Conservation (phyloP, 2,329 filamentous ascomycete genomes). For the Pyricularia pennisetigena region DNA sequence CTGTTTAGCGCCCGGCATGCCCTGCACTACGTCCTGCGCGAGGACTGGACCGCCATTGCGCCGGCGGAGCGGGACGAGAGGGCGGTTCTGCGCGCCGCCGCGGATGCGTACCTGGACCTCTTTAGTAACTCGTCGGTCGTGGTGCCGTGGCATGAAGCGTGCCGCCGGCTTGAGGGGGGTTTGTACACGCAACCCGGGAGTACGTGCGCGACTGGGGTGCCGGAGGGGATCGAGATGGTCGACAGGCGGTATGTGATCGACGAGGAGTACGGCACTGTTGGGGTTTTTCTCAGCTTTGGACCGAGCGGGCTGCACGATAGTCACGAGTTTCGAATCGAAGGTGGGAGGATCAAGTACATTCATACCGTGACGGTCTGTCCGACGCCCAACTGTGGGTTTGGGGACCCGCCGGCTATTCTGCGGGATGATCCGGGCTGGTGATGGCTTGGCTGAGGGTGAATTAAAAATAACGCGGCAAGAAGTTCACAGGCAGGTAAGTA, state of each 20-base stretch:
- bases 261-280: constrained; percentile 14
- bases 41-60: constrained; percentile 17
- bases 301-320: constrained; percentile 18
- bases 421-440: constrained; percentile 3
- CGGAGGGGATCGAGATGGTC: constrained; percentile 11
- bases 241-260: constrained; percentile 18
- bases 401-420: constrained; percentile 1
- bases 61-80: constrained; percentile 15
- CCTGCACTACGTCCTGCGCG: constrained; percentile 19
- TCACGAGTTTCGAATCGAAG: constrained; percentile 23
- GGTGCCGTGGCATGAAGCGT: constrained; percentile 26
- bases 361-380: constrained; percentile 20
- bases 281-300: constrained; percentile 20
- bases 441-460: background rate
- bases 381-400: constrained; percentile 4
- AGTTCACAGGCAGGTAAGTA: background rate
- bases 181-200: constrained; percentile 16
- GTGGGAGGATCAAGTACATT: constrained; percentile 20
- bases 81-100: constrained; percentile 17
- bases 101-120: constrained; percentile 26
- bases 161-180: constrained; percentile 18
- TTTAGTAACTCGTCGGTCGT: constrained; percentile 19
- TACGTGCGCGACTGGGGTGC: constrained; percentile 15
- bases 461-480: background rate
- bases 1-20: constrained; percentile 25